These are phyloP conservation scores for Arthroderma sp. DNA, from an alignment of 2,329 filamentous ascomycete genomes.

Conservation along the genomic window DNA sequence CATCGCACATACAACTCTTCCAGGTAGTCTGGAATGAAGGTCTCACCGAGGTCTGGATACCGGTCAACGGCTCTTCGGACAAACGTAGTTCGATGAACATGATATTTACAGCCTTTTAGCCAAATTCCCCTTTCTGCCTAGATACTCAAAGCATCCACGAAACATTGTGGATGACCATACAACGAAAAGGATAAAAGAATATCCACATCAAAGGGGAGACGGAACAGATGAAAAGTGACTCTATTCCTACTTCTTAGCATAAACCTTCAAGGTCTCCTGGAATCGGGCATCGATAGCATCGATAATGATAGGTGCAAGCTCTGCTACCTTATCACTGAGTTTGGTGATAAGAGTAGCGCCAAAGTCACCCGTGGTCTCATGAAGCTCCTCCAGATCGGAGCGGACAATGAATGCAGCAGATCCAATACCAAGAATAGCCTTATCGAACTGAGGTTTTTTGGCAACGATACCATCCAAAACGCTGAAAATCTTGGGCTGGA, in stretches of 20 bases:
- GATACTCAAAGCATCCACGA: too few species aligned
- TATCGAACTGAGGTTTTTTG: not conserved
- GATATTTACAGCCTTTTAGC: too few species aligned
- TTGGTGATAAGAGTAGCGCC: not conserved
- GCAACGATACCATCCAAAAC: not conserved
- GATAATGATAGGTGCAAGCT: not conserved
- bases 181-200: too few species aligned
- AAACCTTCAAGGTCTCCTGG: not conserved
- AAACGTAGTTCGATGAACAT: too few species aligned
- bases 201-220: too few species aligned
- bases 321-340: not conserved
- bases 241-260: not conserved
- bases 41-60: too few species aligned
- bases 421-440: not conserved
- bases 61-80: too few species aligned
- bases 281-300: not conserved
- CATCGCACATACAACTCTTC: too few species aligned
- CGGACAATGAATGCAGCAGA: slow-evolving; percentile 19
- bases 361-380: not conserved
- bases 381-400: slow-evolving; percentile 7
- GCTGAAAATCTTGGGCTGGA: not conserved
- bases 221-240: too few species aligned
- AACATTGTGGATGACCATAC: too few species aligned
- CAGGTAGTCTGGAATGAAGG: too few species aligned
- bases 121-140: too few species aligned